Base-by-base conservation (phyloP, 2,329 filamentous ascomycete species). In the Tetracladium maxilliforme region DNA sequence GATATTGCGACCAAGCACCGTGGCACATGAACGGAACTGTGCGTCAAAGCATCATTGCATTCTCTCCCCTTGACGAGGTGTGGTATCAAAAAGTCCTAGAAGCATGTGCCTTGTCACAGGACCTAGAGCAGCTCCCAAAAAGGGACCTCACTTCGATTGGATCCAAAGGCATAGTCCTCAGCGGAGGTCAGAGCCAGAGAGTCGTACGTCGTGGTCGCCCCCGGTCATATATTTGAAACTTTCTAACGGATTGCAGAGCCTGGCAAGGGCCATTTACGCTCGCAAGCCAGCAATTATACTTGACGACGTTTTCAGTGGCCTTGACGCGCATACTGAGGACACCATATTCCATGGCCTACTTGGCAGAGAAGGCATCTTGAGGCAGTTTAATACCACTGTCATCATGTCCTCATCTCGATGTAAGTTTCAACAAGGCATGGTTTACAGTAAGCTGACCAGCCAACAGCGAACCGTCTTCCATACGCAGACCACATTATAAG, bases 101-200 rank as follows among this genome's bases (percentile, higher is more conserved):
- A 3, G 42, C 43, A 2, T 56, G 52, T 19, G 42, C 41, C 1
- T 29, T 56, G n/a, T 37, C 45, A 2, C 34, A 45, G 8, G 52
- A 56, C 16, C 33, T 56, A 6, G 22, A 35, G 1, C 26, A 28
- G 4, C 37, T 54, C 23, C 33, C 45, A 6, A 35, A 43, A 16
- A 41, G 48, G 6, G 47, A 50, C 25, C 28, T 42, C 5, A 55
- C 51, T 0, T 30, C 45, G 10, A 44, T 58, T 26, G 55, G 57
- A 3, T 50, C 44, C n/a, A 44, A 47, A 6, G 57, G 57, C 3
- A 40, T 56, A 6, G 46, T 41, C 5, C 33, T 61, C 2, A 58
- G 54, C 19, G 56, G 56, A 18, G 57, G 57, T 2, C 56, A 61
- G 27, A 52, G 44, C 20, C 51, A 55, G 15, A 42, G 54, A 19